Evolutionary conservation across 106 monocot species (phyloP), one percentile per base, ranked within the genome.

Genomic region (Apostasia ramifera): DNA sequence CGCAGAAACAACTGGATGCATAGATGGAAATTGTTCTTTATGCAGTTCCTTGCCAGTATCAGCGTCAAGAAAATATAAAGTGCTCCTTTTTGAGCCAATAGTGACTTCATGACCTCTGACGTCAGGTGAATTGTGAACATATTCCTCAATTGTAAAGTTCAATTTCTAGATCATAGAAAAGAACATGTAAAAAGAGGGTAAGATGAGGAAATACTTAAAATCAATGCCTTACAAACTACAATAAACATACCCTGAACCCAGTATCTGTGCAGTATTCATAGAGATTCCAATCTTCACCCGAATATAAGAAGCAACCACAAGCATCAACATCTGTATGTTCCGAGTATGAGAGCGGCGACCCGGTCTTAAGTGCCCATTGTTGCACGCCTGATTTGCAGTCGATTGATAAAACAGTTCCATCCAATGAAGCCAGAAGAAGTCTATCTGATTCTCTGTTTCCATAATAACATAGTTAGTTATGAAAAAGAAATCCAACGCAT

Each of bases 11-110:
- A 58, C 73, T 51, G 76, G 50, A 52, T 59, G 68, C 68, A 55
- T 66, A 53, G 47, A 71, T 79, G 82, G 80, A 41, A 70, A 45
- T 9, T 13, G 63, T 60, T 76, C 41, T 66, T 72, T 78, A 58
- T 76, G 75, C 46, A 97, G 65, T 45, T 86, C 70, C 73, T 92
- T 78, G 7, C 95, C 95, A 40, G 61, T 83, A 51, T 78, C 80
- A 42, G 73, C 76, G 76, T 92, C 72, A 60, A 92, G 71, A 71
- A 72, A 68, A 67, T 79, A 82, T 13, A 81, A 51, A 46, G 89
- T 89, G 67, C 89, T 82, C 37, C 57, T 73, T 67, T 82, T 92
- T 71, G 95, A 89, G 8, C 91, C 89, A 79, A 86, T 70, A 54
- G 76, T 89, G 50, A 84, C 67, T 46, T 66, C 44, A 55, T 78